Percentiles rank a stretch among this genome's conserved stretches.
Evolutionary conservation across 2,329 filamentous ascomycete species (phyloP).

Genomic region (Harringtonia lauricola): DNA sequence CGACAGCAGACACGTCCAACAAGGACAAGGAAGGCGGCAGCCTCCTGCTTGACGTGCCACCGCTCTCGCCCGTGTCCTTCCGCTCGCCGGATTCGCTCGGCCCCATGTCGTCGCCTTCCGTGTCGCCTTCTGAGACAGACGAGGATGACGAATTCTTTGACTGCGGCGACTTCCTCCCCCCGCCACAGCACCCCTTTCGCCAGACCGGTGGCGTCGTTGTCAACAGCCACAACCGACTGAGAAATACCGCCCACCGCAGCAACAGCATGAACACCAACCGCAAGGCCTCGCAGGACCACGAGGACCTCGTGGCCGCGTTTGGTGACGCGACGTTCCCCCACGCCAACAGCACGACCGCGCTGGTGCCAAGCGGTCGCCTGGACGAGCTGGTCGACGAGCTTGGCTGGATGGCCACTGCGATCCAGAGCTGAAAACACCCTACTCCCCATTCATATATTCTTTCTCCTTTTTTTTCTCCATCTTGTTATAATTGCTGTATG

Average conservation of each 20-base stretch:
- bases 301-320: constrained; percentile 15
- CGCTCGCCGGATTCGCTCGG: not conserved
- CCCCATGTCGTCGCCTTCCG: constrained; percentile 6
- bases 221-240: not conserved
- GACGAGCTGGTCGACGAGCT: constrained; percentile 30
- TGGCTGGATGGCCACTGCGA: constrained; percentile 39
- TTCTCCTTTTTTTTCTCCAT: not conserved
- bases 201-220: no score
- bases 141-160: constrained; percentile 2
- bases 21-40: no score
- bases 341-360: constrained; percentile 17
- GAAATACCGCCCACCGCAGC: not conserved
- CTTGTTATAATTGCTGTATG: no score
- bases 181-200: not conserved
- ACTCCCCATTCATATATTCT: not conserved
- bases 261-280: constrained; percentile 2
- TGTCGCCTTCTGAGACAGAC: constrained; percentile 2
- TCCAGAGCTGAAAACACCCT: constrained; percentile 18
- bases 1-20: no score
- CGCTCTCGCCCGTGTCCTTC: not conserved
- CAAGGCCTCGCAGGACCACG: constrained; percentile 13
- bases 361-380: constrained; percentile 17
- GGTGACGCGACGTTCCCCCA: not conserved
- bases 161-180: not conserved
- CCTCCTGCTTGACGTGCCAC: no score